Percentiles rank a stretch among this genome's conserved stretches.
Evolutionary conservation across 1,284 basidiomycete genomes (phyloP).

Genomic region (Bjerkandera adusta): DNA sequence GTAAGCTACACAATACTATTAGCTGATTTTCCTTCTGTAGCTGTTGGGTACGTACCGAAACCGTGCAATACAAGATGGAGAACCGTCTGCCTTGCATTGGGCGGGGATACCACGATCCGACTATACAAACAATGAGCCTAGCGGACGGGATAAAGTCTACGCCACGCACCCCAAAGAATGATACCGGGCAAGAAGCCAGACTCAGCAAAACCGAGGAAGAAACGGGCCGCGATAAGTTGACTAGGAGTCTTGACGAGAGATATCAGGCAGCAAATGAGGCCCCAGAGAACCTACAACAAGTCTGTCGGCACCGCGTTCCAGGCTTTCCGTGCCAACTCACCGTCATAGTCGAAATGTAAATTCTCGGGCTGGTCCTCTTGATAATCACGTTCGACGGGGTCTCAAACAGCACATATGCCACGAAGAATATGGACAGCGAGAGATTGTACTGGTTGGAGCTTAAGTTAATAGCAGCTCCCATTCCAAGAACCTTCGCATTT

Average conservation of each 20-base stretch:
- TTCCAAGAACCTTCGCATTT: constrained; percentile 37
- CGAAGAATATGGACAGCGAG: constrained; percentile 61
- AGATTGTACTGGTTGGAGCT: constrained; percentile 52
- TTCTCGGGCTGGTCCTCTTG: constrained; percentile 39
- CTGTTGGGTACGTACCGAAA: constrained; percentile 37
- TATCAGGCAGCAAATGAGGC: constrained; percentile 24
- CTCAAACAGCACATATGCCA: constrained; percentile 69
- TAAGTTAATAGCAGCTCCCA: constrained; percentile 22
- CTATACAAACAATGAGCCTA: too few species aligned
- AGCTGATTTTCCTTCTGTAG: too few species aligned
- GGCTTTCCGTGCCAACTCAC: too few species aligned
- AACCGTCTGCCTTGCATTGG: constrained; percentile 24
- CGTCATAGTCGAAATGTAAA: constrained; percentile 39
- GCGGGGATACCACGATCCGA: constrained; percentile 31
- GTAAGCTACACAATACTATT: constrained; percentile 39
- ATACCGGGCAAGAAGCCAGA: constrained; percentile 53
- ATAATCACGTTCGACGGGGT: constrained; percentile 45
- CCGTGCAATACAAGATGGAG: constrained; percentile 53
- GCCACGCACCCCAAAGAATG: constrained; percentile 49
- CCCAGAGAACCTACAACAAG: constrained; percentile 23
- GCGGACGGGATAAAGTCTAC: background rate
- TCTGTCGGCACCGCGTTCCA: too few species aligned
- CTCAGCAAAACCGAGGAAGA: constrained; percentile 52
- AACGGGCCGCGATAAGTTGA: constrained; percentile 56
- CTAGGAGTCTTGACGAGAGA: constrained; percentile 51